Conservation (phyloP, 306 rosid genomes). For the Acacia acuminata region DNA sequence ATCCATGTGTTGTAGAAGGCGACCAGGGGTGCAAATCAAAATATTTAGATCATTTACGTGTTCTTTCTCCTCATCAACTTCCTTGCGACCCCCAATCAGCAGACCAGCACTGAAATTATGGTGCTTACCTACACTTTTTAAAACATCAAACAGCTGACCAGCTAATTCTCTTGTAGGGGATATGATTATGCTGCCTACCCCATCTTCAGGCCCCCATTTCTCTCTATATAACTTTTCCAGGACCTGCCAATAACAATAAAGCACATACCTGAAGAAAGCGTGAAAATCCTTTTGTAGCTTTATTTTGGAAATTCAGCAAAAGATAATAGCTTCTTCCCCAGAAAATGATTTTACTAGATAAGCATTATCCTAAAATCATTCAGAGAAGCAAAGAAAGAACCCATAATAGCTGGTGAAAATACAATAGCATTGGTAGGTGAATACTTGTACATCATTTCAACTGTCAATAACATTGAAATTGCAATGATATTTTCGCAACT, state of each 20-base stretch:
- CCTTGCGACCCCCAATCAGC: slow-evolving; percentile 91
- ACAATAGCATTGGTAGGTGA: not conserved
- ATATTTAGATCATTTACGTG: slow-evolving; percentile 70
- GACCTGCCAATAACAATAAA: slow-evolving; percentile 52
- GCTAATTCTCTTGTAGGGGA: slow-evolving; percentile 94
- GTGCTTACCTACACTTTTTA: slow-evolving; percentile 64
- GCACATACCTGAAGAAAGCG: slow-evolving; percentile 8
- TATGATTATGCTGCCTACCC: slow-evolving; percentile 87
- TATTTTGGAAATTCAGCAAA: not conserved
- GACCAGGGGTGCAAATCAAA: slow-evolving; percentile 90
- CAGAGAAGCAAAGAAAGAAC: not conserved
- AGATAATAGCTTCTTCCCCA: not conserved
- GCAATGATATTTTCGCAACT: not conserved
- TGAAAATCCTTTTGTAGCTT: not conserved
- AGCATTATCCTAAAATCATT: not conserved
- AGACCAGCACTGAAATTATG: slow-evolving; percentile 92
- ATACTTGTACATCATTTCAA: not conserved
- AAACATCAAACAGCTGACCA: slow-evolving; percentile 72
- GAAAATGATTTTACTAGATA: slow-evolving; percentile 1
- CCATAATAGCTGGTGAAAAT: not conserved
- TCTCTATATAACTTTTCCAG: slow-evolving; percentile 80
- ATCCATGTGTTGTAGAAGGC: slow-evolving; percentile 95
- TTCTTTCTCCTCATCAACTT: slow-evolving; percentile 71
- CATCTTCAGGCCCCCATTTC: slow-evolving; percentile 80
- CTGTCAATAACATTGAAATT: not conserved